These are phyloP conservation scores for Xanthoconium separans DNA, from an alignment of 1,284 basidiomycete genomes.

Conservation along the genomic window DNA sequence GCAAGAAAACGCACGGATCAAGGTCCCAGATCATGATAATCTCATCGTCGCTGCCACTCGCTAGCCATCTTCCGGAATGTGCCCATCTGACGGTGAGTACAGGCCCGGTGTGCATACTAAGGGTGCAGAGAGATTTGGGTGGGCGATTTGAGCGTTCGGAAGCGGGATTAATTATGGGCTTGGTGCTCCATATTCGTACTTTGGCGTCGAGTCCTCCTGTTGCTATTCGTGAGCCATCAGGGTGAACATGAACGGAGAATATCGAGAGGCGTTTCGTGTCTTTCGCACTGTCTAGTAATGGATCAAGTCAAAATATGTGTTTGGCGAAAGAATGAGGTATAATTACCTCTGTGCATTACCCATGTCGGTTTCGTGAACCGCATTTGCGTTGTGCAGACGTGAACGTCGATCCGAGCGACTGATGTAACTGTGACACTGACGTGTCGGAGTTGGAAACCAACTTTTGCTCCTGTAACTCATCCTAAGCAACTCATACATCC, in stretches of 20 bases:
- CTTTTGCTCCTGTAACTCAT: too few species aligned
- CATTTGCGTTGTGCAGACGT: conserved; percentile 34
- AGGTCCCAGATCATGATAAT: conserved; percentile 98
- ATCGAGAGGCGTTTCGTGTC: conserved; percentile 79
- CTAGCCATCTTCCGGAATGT: conserved; percentile 90
- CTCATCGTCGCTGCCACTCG: conserved; percentile 95
- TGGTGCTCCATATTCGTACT: conserved; percentile 96
- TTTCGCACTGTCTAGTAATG: conserved; percentile 28
- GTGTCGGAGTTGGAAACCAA: too few species aligned
- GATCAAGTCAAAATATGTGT: not conserved
- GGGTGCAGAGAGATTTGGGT: conserved; percentile 86
- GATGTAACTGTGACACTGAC: not conserved
- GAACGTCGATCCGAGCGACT: too few species aligned
- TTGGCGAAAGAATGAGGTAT: not conserved
- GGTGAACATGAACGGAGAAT: conserved; percentile 92
- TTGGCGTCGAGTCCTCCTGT: conserved; percentile 96
- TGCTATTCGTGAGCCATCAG: conserved; percentile 93
- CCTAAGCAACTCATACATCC: too few species aligned
- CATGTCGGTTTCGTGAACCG: conserved; percentile 58
- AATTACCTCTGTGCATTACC: conserved; percentile 49
- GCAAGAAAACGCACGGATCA: conserved; percentile 71
- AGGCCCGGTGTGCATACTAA: conserved; percentile 92
- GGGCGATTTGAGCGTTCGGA: conserved; percentile 75
- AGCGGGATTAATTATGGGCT: conserved; percentile 79
- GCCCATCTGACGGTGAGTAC: conserved; percentile 97